These are phyloP conservation scores for Aspergillus udagawae DNA, from an alignment of 2,329 filamentous ascomycete genomes.

Conservation along the genomic window DNA sequence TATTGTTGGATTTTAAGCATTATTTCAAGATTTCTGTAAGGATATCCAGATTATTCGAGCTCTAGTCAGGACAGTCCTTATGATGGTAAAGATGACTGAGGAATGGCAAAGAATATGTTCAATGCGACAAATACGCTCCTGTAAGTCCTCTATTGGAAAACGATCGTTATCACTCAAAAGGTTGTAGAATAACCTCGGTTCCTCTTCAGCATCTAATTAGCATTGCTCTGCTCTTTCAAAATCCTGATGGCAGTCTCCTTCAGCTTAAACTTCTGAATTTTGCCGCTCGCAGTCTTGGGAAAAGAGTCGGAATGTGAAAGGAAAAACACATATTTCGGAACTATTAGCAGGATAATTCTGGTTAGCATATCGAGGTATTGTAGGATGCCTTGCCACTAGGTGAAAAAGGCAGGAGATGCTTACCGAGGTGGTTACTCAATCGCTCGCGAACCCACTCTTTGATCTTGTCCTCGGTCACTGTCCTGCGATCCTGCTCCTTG, in stretches of 20 bases:
- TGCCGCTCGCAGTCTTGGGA: conserved; percentile 93
- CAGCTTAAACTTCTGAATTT: conserved; percentile 93
- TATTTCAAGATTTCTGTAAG: background rate
- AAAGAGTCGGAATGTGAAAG: conserved; percentile 58
- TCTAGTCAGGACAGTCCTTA: background rate
- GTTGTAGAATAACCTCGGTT: background rate
- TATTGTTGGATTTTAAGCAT: background rate
- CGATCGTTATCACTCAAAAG: no score
- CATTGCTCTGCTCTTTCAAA: conserved; percentile 30
- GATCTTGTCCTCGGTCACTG: conserved; percentile 57
- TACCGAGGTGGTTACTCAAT: conserved; percentile 67
- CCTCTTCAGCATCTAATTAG: background rate
- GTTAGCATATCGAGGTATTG: background rate
- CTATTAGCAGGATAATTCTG: conserved; percentile 32
- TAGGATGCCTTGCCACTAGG: background rate
- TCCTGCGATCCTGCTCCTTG: conserved; percentile 29
- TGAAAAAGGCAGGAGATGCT: conserved; percentile 21
- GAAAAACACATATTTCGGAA: conserved; percentile 89
- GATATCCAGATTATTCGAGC: background rate
- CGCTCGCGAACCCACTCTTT: conserved; percentile 67
- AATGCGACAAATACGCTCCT: background rate
- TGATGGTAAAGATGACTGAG: background rate
- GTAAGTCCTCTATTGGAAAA: background rate
- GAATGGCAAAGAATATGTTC: background rate
- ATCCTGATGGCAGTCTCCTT: conserved; percentile 59